Evolutionary conservation across 2,329 filamentous ascomycete species (phyloP).

Genomic region (Microsporum audouinii): DNA sequence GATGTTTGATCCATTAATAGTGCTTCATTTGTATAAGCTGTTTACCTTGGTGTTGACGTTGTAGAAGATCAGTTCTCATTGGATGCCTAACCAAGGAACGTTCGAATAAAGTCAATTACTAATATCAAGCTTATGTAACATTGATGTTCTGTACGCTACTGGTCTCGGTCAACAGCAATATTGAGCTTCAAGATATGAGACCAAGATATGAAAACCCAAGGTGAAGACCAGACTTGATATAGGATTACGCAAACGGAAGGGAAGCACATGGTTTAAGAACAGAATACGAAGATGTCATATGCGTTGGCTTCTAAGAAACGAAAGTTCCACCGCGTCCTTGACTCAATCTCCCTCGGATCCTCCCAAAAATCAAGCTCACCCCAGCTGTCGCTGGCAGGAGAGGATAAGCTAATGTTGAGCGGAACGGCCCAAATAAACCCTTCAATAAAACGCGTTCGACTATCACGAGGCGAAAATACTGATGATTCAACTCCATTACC

Average conservation of each 20-base stretch:
- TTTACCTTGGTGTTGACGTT: no score
- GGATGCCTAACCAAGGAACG: background rate
- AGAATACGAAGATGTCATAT: slow-evolving; percentile 29
- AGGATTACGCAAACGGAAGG: no score
- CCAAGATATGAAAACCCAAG: background rate
- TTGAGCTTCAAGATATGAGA: background rate
- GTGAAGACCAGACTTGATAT: background rate
- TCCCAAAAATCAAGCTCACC: slow-evolving; percentile 7
- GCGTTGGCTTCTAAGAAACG: slow-evolving; percentile 37
- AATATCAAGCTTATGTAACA: background rate
- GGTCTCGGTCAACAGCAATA: no score
- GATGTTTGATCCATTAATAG: no score
- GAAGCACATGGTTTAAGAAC: no score
- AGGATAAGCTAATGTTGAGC: background rate
- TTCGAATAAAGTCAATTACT: background rate
- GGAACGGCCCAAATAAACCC: background rate
- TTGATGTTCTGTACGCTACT: no score
- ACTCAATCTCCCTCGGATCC: slow-evolving; percentile 30
- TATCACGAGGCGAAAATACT: slow-evolving; percentile 6
- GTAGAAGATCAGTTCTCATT: no score
- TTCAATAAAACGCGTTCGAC: slow-evolving; percentile 15
- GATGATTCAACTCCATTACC: slow-evolving; percentile 6
- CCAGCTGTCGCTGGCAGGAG: background rate
- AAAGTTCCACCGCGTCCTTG: slow-evolving; percentile 38
- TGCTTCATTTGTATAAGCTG: no score